These are phyloP conservation scores for Irpex rosettiformis DNA, from an alignment of 1,284 basidiomycete species.

Conservation along the genomic window DNA sequence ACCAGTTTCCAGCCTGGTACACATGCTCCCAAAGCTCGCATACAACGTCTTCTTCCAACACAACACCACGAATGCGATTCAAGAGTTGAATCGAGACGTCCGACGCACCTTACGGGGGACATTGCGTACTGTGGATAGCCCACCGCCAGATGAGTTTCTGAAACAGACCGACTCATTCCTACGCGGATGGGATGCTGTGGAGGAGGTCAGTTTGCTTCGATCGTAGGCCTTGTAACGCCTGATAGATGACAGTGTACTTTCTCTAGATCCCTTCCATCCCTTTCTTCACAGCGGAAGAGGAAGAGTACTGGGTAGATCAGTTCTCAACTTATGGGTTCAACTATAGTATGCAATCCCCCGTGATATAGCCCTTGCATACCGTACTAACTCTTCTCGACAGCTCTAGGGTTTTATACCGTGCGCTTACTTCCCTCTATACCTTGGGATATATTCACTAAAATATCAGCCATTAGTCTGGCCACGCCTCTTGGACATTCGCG, in stretches of 20 bases:
- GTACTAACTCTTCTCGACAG: slow-evolving; percentile 3
- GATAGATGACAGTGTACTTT: not conserved
- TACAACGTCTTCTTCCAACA: slow-evolving; percentile 63
- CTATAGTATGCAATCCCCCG: slow-evolving; percentile 43
- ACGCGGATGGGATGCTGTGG: slow-evolving; percentile 42
- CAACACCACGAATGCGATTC: slow-evolving; percentile 41
- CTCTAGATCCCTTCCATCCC: slow-evolving; percentile 54
- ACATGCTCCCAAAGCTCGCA: slow-evolving; percentile 44
- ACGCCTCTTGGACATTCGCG: slow-evolving; percentile 46
- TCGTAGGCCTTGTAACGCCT: not conserved
- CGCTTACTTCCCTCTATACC: slow-evolving; percentile 25
- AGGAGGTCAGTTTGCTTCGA: slow-evolving; percentile 32
- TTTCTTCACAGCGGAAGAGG: slow-evolving; percentile 55
- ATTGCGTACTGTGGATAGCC: slow-evolving; percentile 44
- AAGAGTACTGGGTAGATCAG: slow-evolving; percentile 64
- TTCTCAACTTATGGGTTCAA: slow-evolving; percentile 54
- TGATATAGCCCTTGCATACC: not conserved
- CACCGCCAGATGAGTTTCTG: slow-evolving; percentile 54
- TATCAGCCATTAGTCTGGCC: slow-evolving; percentile 41
- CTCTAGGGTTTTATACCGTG: slow-evolving; percentile 20
- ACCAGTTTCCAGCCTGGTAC: slow-evolving; percentile 40
- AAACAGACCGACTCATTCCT: slow-evolving; percentile 45
- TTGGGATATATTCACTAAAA: not conserved
- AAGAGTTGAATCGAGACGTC: slow-evolving; percentile 53
- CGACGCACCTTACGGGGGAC: slow-evolving; percentile 52